Conservation (phyloP, 2,329 filamentous ascomycete genomes). For the Scopulariopsis brevicaulis region DNA sequence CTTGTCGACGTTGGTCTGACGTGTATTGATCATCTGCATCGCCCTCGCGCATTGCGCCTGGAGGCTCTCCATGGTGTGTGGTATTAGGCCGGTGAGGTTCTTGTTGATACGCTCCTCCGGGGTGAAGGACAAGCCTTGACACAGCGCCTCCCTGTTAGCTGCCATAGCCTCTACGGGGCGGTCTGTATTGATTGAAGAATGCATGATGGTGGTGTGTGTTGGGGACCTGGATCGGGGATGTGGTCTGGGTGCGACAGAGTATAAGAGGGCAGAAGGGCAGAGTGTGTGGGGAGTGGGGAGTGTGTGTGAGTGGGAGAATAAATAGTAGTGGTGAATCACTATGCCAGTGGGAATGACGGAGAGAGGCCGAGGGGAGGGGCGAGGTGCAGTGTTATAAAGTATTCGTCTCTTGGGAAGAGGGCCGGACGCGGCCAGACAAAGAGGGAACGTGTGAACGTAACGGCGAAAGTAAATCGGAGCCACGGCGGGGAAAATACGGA, state of each 20-base stretch:
- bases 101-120: constrained; percentile 51
- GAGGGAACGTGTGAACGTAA: neutral
- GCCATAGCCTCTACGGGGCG: neutral
- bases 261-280: constrained; percentile 4
- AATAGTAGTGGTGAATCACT: neutral
- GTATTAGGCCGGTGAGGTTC: constrained; percentile 55
- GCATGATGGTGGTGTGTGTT: neutral
- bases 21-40: constrained; percentile 62
- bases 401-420: neutral
- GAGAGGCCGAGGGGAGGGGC: neutral
- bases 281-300: constrained; percentile 1
- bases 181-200: constrained; percentile 1
- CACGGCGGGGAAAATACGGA: neutral
- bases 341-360: neutral
- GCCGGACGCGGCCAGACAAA: neutral
- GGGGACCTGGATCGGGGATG: neutral
- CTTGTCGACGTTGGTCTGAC: constrained; percentile 64
- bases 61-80: constrained; percentile 50
- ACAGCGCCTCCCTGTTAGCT: constrained; percentile 5
- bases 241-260: neutral
- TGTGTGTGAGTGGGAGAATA: neutral
- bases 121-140: constrained; percentile 48
- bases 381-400: constrained; percentile 1
- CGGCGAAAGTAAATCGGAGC: neutral
- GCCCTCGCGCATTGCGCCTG: constrained; percentile 52